Conservation (phyloP, 257 asterid species). For the Rehmannia glutinosa region DNA sequence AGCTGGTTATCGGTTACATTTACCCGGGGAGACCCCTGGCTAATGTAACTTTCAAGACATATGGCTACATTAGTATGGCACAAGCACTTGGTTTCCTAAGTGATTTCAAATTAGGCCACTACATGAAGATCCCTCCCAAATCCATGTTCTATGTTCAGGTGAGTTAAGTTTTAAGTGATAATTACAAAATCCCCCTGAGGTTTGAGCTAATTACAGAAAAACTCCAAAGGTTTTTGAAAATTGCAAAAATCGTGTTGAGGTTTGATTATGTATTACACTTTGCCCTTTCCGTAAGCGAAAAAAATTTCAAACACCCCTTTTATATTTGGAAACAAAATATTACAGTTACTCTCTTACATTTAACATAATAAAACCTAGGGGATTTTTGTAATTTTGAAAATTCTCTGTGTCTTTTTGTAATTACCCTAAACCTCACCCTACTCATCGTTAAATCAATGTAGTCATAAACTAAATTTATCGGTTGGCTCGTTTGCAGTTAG, state of each 20-base stretch:
- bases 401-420: background rate
- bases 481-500: constrained; percentile 39
- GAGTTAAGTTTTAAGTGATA: too few species aligned
- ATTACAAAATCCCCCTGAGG: background rate
- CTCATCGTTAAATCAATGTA: background rate
- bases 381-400: background rate
- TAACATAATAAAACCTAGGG: background rate
- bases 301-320: background rate
- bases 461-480: too few species aligned
- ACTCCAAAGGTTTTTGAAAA: too few species aligned
- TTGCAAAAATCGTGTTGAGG: too few species aligned
- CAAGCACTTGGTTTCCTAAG: constrained; percentile 55
- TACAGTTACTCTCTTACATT: background rate
- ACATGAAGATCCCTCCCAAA: constrained; percentile 89
- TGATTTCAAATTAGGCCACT: constrained; percentile 75
- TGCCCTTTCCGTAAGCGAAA: too few species aligned
- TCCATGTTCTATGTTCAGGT: constrained; percentile 63
- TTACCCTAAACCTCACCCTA: background rate
- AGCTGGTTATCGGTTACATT: constrained; percentile 55
- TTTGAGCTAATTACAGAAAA: too few species aligned
- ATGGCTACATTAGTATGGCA: constrained; percentile 75
- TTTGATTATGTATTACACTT: too few species aligned
- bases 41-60: constrained; percentile 71
- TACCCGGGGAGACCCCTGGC: constrained; percentile 81
- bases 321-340: too few species aligned